A percentile compares a stretch with the other conserved stretches of the same genome.
phyloP scores from a whole-genome alignment of 2,329 filamentous ascomycete genomes.

The Alternaria sp. region DNA sequence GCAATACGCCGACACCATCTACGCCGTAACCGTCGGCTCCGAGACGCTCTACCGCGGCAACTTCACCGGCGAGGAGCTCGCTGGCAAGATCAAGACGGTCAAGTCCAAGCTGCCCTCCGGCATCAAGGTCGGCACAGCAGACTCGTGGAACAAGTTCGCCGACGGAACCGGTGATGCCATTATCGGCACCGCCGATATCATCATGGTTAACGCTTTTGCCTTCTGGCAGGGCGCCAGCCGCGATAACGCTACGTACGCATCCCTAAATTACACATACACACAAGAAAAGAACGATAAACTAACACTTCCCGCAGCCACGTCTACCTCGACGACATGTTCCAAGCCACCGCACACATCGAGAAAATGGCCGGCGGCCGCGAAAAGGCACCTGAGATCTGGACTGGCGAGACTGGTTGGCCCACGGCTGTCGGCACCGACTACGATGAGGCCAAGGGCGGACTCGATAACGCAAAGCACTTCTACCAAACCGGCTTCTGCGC shows the following conservation, averaged over 20 bases:
- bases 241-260: conserved; percentile 58
- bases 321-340: conserved; percentile 71
- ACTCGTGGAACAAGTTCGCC: conserved; percentile 75
- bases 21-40: conserved; percentile 73
- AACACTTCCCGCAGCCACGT: conserved; percentile 45
- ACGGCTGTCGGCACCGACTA: conserved; percentile 64
- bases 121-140: conserved; percentile 70
- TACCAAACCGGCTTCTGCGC: conserved; percentile 68
- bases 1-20: conserved; percentile 64
- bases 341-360: conserved; percentile 69
- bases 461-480: conserved; percentile 64
- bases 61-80: conserved; percentile 66
- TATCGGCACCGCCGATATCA: conserved; percentile 66
- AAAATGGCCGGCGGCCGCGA: conserved; percentile 59
- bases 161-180: conserved; percentile 72
- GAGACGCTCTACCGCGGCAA: conserved; percentile 74
- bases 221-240: conserved; percentile 73
- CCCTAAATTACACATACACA: neutral
- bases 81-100: conserved; percentile 67
- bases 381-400: conserved; percentile 64
- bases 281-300: neutral
- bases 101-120: conserved; percentile 59
- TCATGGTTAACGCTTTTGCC: conserved; percentile 72
- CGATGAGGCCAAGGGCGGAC: conserved; percentile 65
- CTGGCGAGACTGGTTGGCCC: conserved; percentile 30